Evolutionary conservation across 2,329 filamentous ascomycete genomes (phyloP), one percentile per base, ranked within the genome.

Genomic region (Coniochaeta ligniaria): DNA sequence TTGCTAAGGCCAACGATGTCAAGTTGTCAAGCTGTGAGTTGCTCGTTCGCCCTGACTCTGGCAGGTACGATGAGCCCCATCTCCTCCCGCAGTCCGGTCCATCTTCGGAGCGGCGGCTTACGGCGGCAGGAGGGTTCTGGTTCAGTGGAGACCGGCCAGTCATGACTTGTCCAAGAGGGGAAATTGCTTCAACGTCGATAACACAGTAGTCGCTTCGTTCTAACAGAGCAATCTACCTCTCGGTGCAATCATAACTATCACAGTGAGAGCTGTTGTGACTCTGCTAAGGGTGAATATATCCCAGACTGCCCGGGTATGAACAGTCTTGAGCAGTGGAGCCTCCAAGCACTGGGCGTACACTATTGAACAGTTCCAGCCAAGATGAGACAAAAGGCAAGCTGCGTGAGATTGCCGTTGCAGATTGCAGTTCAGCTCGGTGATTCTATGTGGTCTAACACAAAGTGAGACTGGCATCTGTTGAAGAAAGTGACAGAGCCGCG

Each of bases 21-120:
- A 33, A 45, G 4, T 22, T 22, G 17, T 20, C 3, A 47, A 26
- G 11, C 26, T 17, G 14, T 52, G 47, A 52, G 14, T 26, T 31
- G 47, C 24, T 52, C 47, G 47, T 22, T 28, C 12, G 43, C 43
- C 41, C 16, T 47, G 43, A 47, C 20, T 22, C 20, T 28, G 47
- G 47, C 47, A 52, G 24, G 22, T 8, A 52, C 47, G 24, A 52
- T 26, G 47, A 52, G 47, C 47, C 47, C 47, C 47, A 52, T 52
- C 17, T 52, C 16, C 47, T 26, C 47, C n/a, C 2, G 22, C 16
- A 26, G 12, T 31, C 47, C 47, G 47, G 47, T 6, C 22, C 16
- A 52, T 52, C 47, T 52, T 52, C 47, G 47, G 47, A 52, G 26
- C 47, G 47, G 24, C 47, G 47, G 47, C 47, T 52, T 52, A 52